A percentile compares a stretch with the other conserved stretches of the same genome.
Conservation (phyloP, 768 basidiomycete genomes). For the Tulasnella sp. region DNA sequence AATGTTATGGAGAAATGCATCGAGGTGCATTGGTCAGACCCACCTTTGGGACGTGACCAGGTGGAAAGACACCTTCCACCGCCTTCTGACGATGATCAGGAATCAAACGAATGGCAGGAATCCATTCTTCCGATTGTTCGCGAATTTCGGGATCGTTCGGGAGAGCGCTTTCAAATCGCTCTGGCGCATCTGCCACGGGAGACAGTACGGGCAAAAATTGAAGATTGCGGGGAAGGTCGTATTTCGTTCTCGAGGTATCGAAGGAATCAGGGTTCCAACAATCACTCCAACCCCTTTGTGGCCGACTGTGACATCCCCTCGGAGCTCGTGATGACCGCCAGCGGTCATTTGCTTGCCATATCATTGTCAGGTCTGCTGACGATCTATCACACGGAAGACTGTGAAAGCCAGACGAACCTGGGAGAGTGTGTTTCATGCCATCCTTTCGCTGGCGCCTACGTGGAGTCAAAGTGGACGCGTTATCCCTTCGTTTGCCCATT, state of each 20-base stretch:
- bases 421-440: background rate
- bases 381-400: background rate
- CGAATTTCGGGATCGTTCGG: background rate
- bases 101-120: background rate
- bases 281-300: background rate
- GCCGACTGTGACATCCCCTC: background rate
- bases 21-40: background rate
- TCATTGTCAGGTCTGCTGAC: background rate
- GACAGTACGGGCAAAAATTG: background rate
- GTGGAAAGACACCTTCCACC: background rate
- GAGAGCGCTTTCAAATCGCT: background rate
- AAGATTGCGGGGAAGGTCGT: background rate
- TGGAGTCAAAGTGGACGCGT: too few species aligned
- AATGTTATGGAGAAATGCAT: background rate
- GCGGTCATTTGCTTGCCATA: background rate
- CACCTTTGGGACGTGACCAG: background rate
- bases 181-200: background rate
- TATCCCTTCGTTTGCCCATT: background rate
- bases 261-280: background rate
- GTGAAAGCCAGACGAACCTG: background rate
- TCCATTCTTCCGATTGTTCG: background rate
- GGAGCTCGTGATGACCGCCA: background rate
- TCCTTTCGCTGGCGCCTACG: background rate
- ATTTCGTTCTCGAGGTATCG: background rate
- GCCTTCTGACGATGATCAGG: too few species aligned